Base-by-base conservation (phyloP, 805 yeast genomes). In the Suhomyces tanzawaensis region DNA sequence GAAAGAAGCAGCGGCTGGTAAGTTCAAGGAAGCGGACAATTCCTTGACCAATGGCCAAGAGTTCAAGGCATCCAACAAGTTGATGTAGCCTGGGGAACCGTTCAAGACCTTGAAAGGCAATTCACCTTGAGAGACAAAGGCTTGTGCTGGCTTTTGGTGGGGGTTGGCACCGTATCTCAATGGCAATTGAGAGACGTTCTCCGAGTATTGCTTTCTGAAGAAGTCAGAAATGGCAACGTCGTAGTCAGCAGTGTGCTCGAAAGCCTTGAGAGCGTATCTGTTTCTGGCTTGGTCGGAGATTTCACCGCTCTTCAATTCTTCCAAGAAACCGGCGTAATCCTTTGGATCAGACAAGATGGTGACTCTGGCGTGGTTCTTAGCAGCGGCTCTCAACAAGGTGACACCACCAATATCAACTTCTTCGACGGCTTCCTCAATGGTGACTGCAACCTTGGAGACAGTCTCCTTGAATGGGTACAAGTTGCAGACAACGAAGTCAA, bases 11-110 rank as follows among this genome's bases (percentile, higher is more conserved):
- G 99, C 99, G 34, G 99, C 99, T 35, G 99, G 99, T 55, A 93
- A 77, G 66, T 86, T 86, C 60, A 93, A 77, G 38, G 96, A 83
- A 34, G 95, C 96, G 42, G 93, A 84, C 53, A 93, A 80, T 72
- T 93, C 99, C 72, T 89, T 89, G 41, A 93, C 99, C 64, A 93
- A 78, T 39, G 98, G 99, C 99, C 99, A 93, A 5, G 98, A 87
- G 73, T 93, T 93, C 56, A 93, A 76, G 18, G 97, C 99, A 68
- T 93, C 99, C 57, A 93, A 77, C 58, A 93, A 73, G 74, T 93
- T 93, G 65, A 93, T 90, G 75, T 93, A 93, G 53, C 99, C 98
- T 49, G 99, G 99, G 40, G 96, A 83, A 43, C 99, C 99, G 51
- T 81, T 72, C 53, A 93, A 74, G 19, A 91, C 98, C 71, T 85